These are phyloP conservation scores for Acanthamoeba sp. DNA, from an alignment of 208 protist genomes.

Conservation along the genomic window DNA sequence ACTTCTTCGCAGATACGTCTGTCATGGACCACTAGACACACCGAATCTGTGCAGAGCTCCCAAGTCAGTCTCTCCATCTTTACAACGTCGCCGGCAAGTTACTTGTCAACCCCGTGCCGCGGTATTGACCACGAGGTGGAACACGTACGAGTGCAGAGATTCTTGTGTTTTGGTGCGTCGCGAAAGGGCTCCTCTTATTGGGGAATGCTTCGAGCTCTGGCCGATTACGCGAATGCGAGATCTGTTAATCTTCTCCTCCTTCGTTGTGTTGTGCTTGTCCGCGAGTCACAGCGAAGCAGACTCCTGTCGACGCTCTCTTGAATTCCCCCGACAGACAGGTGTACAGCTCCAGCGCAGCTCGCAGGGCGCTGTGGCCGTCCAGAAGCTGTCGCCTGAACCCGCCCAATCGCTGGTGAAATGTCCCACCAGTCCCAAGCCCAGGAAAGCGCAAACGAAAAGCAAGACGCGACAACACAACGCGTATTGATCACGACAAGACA, in stretches of 20 bases:
- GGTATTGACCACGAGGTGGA: too few relatives aligned
- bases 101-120: too few relatives aligned
- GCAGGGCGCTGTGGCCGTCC: neutral
- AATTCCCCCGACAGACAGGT: neutral
- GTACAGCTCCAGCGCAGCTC: neutral
- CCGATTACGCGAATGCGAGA: neutral
- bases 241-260: neutral
- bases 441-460: neutral
- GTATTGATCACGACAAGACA: too few relatives aligned
- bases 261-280: neutral
- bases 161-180: neutral
- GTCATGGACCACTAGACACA: neutral
- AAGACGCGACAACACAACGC: too few relatives aligned
- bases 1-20: neutral
- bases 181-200: neutral
- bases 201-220: neutral
- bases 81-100: too few relatives aligned
- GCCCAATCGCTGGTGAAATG: neutral
- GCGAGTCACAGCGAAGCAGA: neutral
- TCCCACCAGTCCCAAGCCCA: neutral
- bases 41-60: neutral
- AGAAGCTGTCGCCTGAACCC: neutral
- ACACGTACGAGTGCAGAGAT: too few relatives aligned
- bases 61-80: neutral
- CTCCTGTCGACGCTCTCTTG: neutral